phyloP scores from a whole-genome alignment of 495 filamentous ascomycete species.

The Schizothecium vesticola region DNA sequence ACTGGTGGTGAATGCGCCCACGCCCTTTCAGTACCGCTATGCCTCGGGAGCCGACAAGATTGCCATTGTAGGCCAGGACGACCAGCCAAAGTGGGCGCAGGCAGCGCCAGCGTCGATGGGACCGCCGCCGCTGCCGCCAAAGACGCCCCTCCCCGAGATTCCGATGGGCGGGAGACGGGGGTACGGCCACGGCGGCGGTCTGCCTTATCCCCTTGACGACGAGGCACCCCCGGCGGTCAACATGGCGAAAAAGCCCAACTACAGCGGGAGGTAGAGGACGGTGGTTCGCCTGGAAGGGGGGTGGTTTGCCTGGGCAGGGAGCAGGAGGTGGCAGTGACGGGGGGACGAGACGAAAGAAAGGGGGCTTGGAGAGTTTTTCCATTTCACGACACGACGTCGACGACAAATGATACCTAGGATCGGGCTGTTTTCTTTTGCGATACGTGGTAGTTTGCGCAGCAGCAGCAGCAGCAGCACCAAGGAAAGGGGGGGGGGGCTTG shows the following conservation, averaged over 20 bases:
- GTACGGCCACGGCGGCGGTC: conserved; percentile 17
- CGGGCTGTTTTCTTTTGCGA: neutral
- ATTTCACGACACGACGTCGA: neutral
- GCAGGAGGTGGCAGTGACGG: conserved; percentile 5
- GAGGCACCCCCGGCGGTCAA: conserved; percentile 80
- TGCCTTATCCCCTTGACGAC: conserved; percentile 75
- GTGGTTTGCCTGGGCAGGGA: neutral
- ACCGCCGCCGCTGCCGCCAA: conserved; percentile 78
- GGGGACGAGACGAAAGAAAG: neutral
- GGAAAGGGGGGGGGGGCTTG: neutral
- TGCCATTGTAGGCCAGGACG: conserved; percentile 52
- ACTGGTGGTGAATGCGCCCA: conserved; percentile 46
- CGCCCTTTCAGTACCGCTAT: conserved; percentile 46
- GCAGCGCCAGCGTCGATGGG: conserved; percentile 43
- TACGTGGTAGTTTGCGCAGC: neutral
- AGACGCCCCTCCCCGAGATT: conserved; percentile 65
- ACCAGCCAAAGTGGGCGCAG: conserved; percentile 47
- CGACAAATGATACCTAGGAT: conserved; percentile 2
- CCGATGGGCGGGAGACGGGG: conserved; percentile 11
- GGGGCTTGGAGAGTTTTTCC: neutral
- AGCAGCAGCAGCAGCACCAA: neutral
- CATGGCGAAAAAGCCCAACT: conserved; percentile 79
- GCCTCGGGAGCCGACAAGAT: conserved; percentile 55
- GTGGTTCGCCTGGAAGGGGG: neutral
- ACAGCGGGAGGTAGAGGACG: conserved; percentile 45